Base-by-base conservation (phyloP, 106 monocot species). In the Vanilla planifolia region DNA sequence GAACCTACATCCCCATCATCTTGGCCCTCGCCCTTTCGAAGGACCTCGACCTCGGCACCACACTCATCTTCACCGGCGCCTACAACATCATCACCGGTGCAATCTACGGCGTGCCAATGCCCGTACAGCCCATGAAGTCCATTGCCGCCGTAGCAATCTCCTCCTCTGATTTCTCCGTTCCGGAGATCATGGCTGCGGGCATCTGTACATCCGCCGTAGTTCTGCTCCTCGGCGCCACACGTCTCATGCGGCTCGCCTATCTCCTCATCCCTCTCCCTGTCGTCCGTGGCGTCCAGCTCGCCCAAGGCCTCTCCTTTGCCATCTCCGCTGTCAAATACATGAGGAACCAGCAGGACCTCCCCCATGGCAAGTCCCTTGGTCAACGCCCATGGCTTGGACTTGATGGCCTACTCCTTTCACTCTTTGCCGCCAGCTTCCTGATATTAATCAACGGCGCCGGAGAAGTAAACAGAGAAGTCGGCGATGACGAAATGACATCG, bases 61-160 rank as follows among this genome's bases (percentile, higher is more conserved):
- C 98, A 14, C 88, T 98, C 50, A 75, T 98, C 79, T 98, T 92
- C 88, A 98, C 92, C 60, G 87, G 81, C 43, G 6, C 80, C 64
- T 98, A 98, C 77, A 98, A 98, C 87, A 71, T 74, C 67, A 39
- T 68, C 60, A 92, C 98, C 30, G 98, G 88, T 24, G 55, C 73
- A 52, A 81, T 98, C 56, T 98, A 85, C 77, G 88, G 79, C 76
- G 67, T 92, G 62, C 98, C 98, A 40, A 98, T 98, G 92, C 92
- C 98, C 29, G 92, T 98, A 25, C 98, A 98, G 74, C 98, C 98
- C 22, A 98, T 98, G 98, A 98, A 98, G 57, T 88, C 98, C 61
- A 92, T 98, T 48, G 84, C 98, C 62, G 98, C 98, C 60, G 81
- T 88, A 20, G 98, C 98, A 51, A 81, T 92, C 70, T 69, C 98